A percentile compares a stretch with the other conserved stretches of the same genome.
These are phyloP conservation scores for Gentiana dahurica DNA, from an alignment of 257 asterid genomes.

Conservation along the genomic window DNA sequence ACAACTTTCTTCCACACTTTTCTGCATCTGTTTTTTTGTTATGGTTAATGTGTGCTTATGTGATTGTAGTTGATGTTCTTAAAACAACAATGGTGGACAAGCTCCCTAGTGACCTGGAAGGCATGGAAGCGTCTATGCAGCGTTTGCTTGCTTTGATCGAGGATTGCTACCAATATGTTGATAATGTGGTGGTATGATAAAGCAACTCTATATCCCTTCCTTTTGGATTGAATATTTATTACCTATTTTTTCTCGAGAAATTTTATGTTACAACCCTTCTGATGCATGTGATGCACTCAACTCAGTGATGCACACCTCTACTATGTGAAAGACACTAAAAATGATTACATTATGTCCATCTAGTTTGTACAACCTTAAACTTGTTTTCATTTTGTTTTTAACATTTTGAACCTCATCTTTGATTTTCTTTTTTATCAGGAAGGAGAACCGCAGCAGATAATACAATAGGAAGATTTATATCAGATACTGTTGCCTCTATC, in stretches of 20 bases:
- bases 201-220: background rate
- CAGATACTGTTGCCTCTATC: slow-evolving; percentile 57
- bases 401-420: background rate
- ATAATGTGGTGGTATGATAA: slow-evolving; percentile 83
- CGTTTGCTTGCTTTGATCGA: slow-evolving; percentile 72
- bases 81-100: slow-evolving; percentile 76
- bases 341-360: no score
- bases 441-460: slow-evolving; percentile 57
- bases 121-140: slow-evolving; percentile 94
- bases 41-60: no score
- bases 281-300: no score
- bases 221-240: background rate
- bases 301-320: no score
- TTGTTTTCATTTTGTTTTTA: slow-evolving; percentile 1
- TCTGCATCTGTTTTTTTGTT: no score
- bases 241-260: background rate
- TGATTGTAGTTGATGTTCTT: slow-evolving; percentile 60
- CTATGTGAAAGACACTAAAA: no score
- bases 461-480: slow-evolving; percentile 58
- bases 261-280: background rate
- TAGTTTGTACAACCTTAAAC: no score
- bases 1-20: background rate
- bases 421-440: slow-evolving; percentile 37
- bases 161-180: slow-evolving; percentile 77
- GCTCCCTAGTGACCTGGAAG: slow-evolving; percentile 87